Evolutionary conservation across 106 monocot species (phyloP).

Genomic region (Xerophyta viscosa): DNA sequence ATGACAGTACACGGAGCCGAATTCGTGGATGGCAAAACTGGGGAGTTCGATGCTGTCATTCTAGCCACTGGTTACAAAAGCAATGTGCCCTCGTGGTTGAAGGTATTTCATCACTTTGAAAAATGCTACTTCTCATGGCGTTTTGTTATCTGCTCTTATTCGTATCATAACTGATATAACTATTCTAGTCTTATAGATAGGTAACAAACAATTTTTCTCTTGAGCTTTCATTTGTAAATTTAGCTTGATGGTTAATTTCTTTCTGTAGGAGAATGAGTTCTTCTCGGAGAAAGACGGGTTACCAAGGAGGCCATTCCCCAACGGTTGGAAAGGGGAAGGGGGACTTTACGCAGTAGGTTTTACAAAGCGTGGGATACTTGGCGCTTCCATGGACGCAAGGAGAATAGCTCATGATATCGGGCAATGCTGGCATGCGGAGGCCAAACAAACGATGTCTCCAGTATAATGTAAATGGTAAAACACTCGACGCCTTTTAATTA

Average conservation of each 20-base stretch:
- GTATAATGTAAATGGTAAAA: no score
- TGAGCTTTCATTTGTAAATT: no score
- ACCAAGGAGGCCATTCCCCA: constrained; percentile 59
- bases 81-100: constrained; percentile 66
- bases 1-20: constrained; percentile 27
- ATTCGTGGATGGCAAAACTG: constrained; percentile 40
- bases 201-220: no score
- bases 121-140: neutral
- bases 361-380: constrained; percentile 61
- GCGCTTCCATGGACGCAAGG: constrained; percentile 64
- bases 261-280: constrained; percentile 56
- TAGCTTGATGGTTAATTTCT: neutral
- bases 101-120: constrained; percentile 19
- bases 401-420: constrained; percentile 57
- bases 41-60: constrained; percentile 47
- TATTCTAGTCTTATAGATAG: no score
- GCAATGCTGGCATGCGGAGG: constrained; percentile 23
- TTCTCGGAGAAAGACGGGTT: constrained; percentile 72
- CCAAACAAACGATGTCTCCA: constrained; percentile 5
- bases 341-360: constrained; percentile 77
- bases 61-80: constrained; percentile 65
- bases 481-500: no score
- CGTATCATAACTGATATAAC: no score
- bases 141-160: neutral
- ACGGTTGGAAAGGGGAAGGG: constrained; percentile 71